Evolutionary conservation across 78 protist species (phyloP), one percentile per base, ranked within the genome.

Genomic region (Ministeria vibrans): DNA sequence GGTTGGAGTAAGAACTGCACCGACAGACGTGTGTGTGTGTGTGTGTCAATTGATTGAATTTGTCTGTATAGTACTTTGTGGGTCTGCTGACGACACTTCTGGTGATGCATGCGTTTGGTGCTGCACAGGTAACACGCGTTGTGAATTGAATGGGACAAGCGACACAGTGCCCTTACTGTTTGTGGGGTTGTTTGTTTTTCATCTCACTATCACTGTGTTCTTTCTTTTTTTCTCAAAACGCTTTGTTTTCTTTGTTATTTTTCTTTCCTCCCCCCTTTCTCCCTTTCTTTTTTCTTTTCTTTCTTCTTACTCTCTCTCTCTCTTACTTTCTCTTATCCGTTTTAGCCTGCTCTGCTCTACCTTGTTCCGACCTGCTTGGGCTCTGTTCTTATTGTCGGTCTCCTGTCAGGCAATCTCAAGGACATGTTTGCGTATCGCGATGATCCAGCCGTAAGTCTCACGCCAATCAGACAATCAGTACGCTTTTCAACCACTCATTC

Each of bases 281-380:
- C 68, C 20, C 68, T 27, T n/a, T n/a, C 68, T 20, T n/a, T 28
- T n/a, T n/a, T n/a, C 68, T 28, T 28, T 61, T 28, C 34, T n/a
- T 28, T 28, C 20, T 61, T 15, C 34, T n/a, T 5, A 6, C 68
- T 61, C 27, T 7, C 68, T 28, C 13, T 34, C 41, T n/a, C 20
- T 27, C 68, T 61, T 61, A 5, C 68, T 28, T 7, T 34, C 41
- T 7, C 55, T 49, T 49, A 20, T 49, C n/a, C 55, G 9, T 49
- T 63, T 32, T 73, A 88, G 88, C 97, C 97, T 27, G 97, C 97
- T 23, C 84, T 94, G 30, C 87, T 94, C 51, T 94, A 94, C 78
- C 70, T 94, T 38, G 94, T 90, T 23, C 97, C 97, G 72, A 73
- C 83, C 30, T 85, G 89, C 76, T 41, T 85, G 38, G 84, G 83